phyloP scores from a whole-genome alignment of 208 protist genomes.

The Acanthamoeba healyi region DNA sequence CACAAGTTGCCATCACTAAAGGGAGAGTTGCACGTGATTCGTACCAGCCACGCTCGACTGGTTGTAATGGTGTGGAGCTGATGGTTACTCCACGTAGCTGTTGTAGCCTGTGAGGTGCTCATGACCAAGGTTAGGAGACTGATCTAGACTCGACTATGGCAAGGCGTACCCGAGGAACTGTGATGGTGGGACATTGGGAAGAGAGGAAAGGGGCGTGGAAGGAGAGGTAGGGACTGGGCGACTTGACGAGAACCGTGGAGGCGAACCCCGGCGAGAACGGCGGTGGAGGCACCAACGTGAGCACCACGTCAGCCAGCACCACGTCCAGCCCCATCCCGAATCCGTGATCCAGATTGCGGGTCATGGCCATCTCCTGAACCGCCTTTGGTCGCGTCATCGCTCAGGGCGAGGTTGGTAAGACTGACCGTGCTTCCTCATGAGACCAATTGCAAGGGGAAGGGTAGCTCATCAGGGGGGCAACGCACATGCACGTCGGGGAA shows the following conservation, averaged over 20 bases:
- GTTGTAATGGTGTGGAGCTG: constrained; percentile 49
- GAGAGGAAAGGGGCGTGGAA: constrained; percentile 18
- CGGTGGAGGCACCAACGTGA: background rate
- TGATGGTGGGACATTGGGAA: background rate
- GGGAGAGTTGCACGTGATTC: background rate
- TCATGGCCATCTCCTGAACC: background rate
- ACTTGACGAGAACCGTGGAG: background rate
- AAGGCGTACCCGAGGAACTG: background rate
- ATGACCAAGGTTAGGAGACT: background rate
- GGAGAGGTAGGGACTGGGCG: constrained; percentile 41
- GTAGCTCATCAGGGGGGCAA: too few relatives aligned
- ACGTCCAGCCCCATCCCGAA: background rate
- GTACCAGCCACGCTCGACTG: constrained; percentile 36
- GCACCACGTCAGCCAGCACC: background rate
- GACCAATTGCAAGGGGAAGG: too few relatives aligned
- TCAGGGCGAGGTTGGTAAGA: too few relatives aligned
- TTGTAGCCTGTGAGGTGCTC: background rate
- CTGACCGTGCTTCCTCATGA: too few relatives aligned
- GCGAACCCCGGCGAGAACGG: background rate
- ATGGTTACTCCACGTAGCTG: constrained; percentile 43
- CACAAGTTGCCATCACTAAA: background rate
- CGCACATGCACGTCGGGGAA: background rate
- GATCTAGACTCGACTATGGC: background rate
- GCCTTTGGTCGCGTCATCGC: background rate
- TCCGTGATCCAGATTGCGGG: background rate